Percentiles rank a stretch among this genome's conserved stretches.
These are phyloP conservation scores for Ambrosia trifida DNA, from an alignment of 129 eudicot species.

Conservation along the genomic window DNA sequence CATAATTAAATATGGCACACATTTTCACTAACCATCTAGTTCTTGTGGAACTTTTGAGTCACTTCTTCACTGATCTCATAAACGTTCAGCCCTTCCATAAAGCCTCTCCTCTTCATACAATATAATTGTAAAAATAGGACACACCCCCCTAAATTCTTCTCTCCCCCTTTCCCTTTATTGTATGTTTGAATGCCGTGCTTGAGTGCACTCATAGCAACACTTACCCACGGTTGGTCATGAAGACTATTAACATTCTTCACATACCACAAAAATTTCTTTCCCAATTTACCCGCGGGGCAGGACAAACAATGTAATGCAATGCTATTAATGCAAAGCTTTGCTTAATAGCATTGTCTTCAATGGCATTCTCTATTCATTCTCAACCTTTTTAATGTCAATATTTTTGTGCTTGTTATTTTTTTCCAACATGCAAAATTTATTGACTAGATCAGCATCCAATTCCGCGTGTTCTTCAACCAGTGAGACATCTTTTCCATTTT, in stretches of 20 bases:
- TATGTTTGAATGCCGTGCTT: neutral
- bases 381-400: neutral
- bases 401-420: neutral
- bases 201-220: neutral
- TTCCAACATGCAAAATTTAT: neutral
- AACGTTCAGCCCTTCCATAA: conserved; percentile 5
- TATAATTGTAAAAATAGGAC: conserved; percentile 15
- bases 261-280: neutral
- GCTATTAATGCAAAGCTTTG: conserved; percentile 7
- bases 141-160: conserved; percentile 4
- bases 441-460: neutral
- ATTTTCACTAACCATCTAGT: conserved; percentile 14
- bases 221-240: neutral
- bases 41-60: neutral
- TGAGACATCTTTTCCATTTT: neutral
- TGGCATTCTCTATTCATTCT: neutral
- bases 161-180: neutral
- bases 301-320: conserved; percentile 16
- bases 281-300: conserved; percentile 2
- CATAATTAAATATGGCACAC: neutral
- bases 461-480: neutral
- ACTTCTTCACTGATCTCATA: neutral
- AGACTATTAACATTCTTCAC: neutral
- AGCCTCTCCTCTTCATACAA: conserved; percentile 5
- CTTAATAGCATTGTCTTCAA: neutral